These are phyloP conservation scores for Apophysomyces variabilis DNA, from an alignment of 371 early-diverging fungal genomes.

Conservation along the genomic window DNA sequence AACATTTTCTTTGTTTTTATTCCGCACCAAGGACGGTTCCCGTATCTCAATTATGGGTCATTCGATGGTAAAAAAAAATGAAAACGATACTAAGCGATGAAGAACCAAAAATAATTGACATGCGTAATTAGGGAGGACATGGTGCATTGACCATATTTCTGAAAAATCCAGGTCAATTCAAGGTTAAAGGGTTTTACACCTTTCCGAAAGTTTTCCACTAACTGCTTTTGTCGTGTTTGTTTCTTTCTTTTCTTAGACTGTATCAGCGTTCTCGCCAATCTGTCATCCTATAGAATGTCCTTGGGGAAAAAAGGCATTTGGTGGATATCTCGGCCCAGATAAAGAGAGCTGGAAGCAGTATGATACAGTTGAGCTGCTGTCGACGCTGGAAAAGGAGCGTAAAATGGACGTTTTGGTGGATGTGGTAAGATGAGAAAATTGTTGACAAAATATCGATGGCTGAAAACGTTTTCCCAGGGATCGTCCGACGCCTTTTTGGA, in stretches of 20 bases:
- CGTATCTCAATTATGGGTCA: conserved; percentile 81
- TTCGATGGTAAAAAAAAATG: conserved; percentile 62
- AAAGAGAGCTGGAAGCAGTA: conserved; percentile 68
- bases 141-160: conserved; percentile 82
- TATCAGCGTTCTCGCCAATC: conserved; percentile 89
- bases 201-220: not conserved
- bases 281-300: conserved; percentile 69
- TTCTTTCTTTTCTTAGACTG: conserved; percentile 38
- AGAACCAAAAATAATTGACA: no score
- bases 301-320: conserved; percentile 84
- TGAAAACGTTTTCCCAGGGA: conserved; percentile 50
- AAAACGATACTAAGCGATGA: not conserved
- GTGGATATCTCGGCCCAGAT: conserved; percentile 72
- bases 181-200: conserved; percentile 26
- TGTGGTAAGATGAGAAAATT: conserved; percentile 30
- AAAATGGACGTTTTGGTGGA: conserved; percentile 47
- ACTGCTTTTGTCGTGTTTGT: not conserved
- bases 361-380: conserved; percentile 74
- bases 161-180: conserved; percentile 70
- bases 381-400: conserved; percentile 32
- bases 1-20: not conserved
- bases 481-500: conserved; percentile 72
- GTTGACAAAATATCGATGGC: not conserved
- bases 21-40: conserved; percentile 49
- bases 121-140: conserved; percentile 76